Base-by-base conservation (phyloP, 352 stramenopile genomes). In the Globisporangium takayamanum region DNA sequence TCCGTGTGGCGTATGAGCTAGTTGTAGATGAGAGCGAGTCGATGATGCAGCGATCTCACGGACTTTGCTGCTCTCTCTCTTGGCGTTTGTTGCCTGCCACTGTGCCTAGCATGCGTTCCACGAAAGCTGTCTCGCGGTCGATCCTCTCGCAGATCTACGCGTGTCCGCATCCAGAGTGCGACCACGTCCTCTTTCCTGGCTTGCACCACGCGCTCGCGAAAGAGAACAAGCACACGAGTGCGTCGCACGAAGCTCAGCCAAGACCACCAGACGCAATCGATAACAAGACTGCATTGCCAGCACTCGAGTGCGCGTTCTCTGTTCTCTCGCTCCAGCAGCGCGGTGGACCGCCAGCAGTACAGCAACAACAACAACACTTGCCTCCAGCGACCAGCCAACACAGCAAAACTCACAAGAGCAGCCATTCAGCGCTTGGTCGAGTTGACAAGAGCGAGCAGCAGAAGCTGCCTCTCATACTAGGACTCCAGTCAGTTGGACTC, bases 61-160 rank as follows among this genome's bases (percentile, higher is more conserved):
- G 10, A 8, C 41, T 8, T 15, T n/a, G 14, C 15, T 42, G 2
- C 16, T 54, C 41, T 16, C 41, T 78, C 28, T 94, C 82, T 25
- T 73, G 54, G 73, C 78, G 41, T 39, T 39, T 39, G 7, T 26
- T 42, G 25, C 36, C 49, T 42, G 25, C 36, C 8, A 56, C 8
- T 8, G 8, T 6, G 6, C 8, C 33, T 12, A 93, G 84, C 84
- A 93, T 63, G 58, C 72, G 22, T 90, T 92, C 44, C 84, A 93
- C 42, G 81, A 91, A 44, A 90, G 84, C 53, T 93, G 84, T 48
- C 41, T 92, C 30, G 67, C 69, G 81, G n/a, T 87, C 79, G 7
- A 70, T 93, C 59, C 54, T 93, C 25, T 75, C 76, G 8, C 74
- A 90, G 53, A 46, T 72, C 20, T 90, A 88, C 39, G 47, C 18